Percentiles rank a stretch among this genome's conserved stretches.
Conservation (phyloP, 129 eudicot genomes). For the Helichrysum umbraculigerum region DNA sequence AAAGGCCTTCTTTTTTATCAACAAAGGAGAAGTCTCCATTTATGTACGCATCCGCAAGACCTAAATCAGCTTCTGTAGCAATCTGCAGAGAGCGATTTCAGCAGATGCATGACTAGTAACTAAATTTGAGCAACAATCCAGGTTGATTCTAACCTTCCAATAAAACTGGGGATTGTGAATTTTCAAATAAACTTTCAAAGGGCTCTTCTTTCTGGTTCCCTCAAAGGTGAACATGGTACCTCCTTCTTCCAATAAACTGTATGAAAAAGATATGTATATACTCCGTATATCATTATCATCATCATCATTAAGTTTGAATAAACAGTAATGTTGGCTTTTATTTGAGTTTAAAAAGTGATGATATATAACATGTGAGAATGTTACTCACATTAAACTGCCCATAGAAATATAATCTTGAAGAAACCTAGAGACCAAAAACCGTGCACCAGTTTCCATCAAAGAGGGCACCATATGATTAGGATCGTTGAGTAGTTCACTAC, state of each 20-base stretch:
- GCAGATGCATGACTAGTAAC: not conserved
- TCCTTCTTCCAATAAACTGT: conserved; percentile 81
- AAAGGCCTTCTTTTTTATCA: conserved; percentile 77
- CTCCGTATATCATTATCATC: no score
- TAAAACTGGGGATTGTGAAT: conserved; percentile 84
- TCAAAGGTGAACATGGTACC: conserved; percentile 81
- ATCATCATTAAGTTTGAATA: not conserved
- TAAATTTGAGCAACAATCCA: not conserved
- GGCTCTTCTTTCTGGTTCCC: conserved; percentile 54
- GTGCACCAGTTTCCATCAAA: conserved; percentile 73
- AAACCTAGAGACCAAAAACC: conserved; percentile 68
- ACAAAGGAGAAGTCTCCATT: conserved; percentile 90
- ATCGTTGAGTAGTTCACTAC: conserved; percentile 43
- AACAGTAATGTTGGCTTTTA: not conserved
- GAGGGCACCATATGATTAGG: conserved; percentile 98
- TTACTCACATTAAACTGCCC: conserved; percentile 80
- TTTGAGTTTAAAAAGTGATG: not conserved
- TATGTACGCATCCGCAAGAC: conserved; percentile 95
- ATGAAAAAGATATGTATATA: not conserved
- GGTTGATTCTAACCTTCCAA: conserved; percentile 67
- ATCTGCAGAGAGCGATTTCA: conserved; percentile 42
- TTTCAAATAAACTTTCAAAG: conserved; percentile 54
- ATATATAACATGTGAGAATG: not conserved
- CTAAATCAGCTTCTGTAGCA: conserved; percentile 84
- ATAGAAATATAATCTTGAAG: conserved; percentile 54